phyloP scores from a whole-genome alignment of 441 rosid genomes.

The Adansonia madagascariensis region DNA sequence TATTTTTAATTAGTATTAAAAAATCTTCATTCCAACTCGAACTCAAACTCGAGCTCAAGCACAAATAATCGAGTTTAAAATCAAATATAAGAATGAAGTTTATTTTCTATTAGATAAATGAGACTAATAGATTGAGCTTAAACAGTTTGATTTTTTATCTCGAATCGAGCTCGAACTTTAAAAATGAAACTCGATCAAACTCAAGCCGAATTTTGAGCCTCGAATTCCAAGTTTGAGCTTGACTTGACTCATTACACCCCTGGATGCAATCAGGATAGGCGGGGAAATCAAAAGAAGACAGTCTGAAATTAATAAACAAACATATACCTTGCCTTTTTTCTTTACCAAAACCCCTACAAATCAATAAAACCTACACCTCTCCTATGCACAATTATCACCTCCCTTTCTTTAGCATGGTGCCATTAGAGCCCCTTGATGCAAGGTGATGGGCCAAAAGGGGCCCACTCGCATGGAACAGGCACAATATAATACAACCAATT shows the following conservation, averaged over 20 bases:
- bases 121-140: too few relatives aligned
- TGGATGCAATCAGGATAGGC: not conserved
- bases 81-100: too few relatives aligned
- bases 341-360: not conserved
- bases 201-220: not conserved
- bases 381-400: not conserved
- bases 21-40: too few relatives aligned
- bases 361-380: not conserved
- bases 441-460: not conserved
- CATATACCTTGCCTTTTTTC: not conserved
- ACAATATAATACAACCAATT: not conserved
- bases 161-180: too few relatives aligned
- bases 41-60: too few relatives aligned
- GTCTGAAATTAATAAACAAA: not conserved
- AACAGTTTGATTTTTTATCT: too few relatives aligned
- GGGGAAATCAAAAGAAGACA: not conserved
- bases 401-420: not conserved
- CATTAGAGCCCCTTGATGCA: not conserved
- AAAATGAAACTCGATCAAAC: not conserved
- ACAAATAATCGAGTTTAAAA: too few relatives aligned
- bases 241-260: not conserved
- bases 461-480: not conserved
- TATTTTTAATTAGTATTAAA: too few relatives aligned
- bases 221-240: too few relatives aligned
- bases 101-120: too few relatives aligned